Conservation (phyloP, 2,329 filamentous ascomycete genomes). For the Fusarium pilosicola region DNA sequence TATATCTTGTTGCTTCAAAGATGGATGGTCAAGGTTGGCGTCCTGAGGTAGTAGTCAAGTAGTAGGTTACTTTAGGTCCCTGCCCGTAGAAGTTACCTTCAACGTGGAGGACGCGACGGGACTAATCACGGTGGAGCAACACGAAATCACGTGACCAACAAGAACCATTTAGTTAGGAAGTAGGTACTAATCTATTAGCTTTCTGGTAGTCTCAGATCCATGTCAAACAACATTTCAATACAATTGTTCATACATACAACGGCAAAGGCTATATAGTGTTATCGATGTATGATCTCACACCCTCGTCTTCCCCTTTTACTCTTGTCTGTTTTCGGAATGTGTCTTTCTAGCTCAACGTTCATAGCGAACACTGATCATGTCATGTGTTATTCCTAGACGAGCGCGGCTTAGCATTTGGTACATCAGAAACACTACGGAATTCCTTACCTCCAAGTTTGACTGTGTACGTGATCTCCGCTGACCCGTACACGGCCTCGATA, state of each 20-base stretch:
- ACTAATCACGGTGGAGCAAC: constrained; percentile 25
- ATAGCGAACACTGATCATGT: constrained; percentile 50
- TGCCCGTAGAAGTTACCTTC: not conserved
- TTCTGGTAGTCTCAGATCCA: not conserved
- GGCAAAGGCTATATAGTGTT: not conserved
- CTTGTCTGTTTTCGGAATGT: not conserved
- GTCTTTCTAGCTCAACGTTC: constrained; percentile 33
- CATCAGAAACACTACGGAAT: not conserved
- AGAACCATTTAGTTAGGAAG: no score
- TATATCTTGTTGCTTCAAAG: constrained; percentile 4
- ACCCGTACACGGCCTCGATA: constrained; percentile 52
- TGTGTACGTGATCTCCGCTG: constrained; percentile 52
- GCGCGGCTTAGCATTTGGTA: constrained; percentile 16
- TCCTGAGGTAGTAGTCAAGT: not conserved
- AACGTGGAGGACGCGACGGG: constrained; percentile 38
- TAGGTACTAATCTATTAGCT: no score
- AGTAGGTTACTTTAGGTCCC: not conserved
- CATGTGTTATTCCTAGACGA: constrained; percentile 49
- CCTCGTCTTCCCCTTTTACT: not conserved
- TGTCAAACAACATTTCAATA: not conserved
- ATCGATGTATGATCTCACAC: not conserved
- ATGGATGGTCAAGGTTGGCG: not conserved
- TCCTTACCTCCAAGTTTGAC: constrained; percentile 51
- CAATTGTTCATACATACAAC: not conserved
- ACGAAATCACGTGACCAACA: constrained; percentile 37